phyloP scores from a whole-genome alignment of 106 monocot species.

The Dendrobium huoshanense region DNA sequence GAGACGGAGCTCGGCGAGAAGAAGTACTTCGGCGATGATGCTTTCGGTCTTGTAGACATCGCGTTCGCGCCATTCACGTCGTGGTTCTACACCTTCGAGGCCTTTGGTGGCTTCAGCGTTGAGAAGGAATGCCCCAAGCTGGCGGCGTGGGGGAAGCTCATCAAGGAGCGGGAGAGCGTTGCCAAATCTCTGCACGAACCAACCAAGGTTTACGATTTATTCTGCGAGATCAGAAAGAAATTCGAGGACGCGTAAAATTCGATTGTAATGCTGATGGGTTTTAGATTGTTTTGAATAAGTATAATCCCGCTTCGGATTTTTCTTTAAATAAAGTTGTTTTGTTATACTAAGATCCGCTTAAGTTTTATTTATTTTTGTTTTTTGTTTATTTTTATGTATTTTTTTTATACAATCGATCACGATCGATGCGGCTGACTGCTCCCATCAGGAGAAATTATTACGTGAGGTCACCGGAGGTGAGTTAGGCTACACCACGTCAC shows the following conservation, averaged over 20 bases:
- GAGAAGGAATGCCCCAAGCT: constrained; percentile 40
- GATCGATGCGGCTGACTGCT: too few species aligned
- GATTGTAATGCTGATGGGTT: too few species aligned
- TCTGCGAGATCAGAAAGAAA: background rate
- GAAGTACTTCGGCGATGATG: constrained; percentile 50
- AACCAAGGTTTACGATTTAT: constrained; percentile 31
- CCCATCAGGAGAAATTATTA: too few species aligned
- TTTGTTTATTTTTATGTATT: too few species aligned
- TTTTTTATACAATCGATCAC: too few species aligned
- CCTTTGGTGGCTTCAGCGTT: constrained; percentile 25
- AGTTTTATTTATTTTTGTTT: background rate
- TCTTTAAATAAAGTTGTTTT: too few species aligned
- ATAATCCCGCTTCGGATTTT: too few species aligned
- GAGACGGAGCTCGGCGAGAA: constrained; percentile 54
- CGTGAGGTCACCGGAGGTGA: too few species aligned
- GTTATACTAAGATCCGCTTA: too few species aligned
- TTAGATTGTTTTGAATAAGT: too few species aligned
- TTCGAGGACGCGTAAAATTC: background rate
- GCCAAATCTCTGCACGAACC: constrained; percentile 25
- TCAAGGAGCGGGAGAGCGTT: constrained; percentile 52
- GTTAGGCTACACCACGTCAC: too few species aligned
- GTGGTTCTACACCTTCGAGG: constrained; percentile 53
- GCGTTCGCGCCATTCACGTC: constrained; percentile 36
- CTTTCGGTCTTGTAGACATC: constrained; percentile 54
- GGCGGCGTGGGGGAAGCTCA: constrained; percentile 45